Percentiles rank a stretch among this genome's conserved stretches.
Evolutionary conservation across 768 basidiomycete species (phyloP).

Genomic region (Galerina sulciceps): DNA sequence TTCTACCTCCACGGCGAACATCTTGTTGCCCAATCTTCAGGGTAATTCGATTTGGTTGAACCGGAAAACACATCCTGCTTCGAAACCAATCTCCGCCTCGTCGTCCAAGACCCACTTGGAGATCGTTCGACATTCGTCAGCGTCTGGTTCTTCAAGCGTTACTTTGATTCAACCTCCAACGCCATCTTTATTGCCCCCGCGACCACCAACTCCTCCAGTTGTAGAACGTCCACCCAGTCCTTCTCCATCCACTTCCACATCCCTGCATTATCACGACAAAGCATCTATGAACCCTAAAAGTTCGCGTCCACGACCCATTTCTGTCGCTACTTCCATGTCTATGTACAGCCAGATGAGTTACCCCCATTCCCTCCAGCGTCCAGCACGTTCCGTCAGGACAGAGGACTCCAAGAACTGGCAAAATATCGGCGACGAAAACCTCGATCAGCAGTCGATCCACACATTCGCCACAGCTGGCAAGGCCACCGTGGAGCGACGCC

Average conservation of each 20-base stretch:
- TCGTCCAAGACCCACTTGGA: neutral
- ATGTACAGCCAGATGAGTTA: constrained; percentile 12
- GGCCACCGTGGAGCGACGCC: neutral
- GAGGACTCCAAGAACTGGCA: too few species aligned
- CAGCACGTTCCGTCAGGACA: neutral
- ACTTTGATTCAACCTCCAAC: neutral
- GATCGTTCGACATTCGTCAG: neutral
- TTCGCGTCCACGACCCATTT: neutral
- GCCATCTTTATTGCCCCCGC: neutral
- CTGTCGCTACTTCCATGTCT: constrained; percentile 10
- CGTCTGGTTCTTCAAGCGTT: neutral
- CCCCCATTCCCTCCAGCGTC: constrained; percentile 8
- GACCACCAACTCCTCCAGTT: neutral
- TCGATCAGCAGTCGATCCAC: neutral
- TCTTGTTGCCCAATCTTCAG: constrained; percentile 1
- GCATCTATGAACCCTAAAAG: neutral
- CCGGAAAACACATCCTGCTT: constrained; percentile 8
- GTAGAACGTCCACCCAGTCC: neutral
- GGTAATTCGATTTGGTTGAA: constrained; percentile 16
- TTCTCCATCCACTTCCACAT: neutral
- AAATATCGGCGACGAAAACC: too few species aligned
- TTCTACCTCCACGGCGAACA: neutral
- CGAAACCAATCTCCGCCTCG: neutral
- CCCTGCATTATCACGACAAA: neutral
- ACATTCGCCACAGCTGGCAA: neutral